Conservation (phyloP, 306 rosid genomes). For the Acmispon strigosus region DNA sequence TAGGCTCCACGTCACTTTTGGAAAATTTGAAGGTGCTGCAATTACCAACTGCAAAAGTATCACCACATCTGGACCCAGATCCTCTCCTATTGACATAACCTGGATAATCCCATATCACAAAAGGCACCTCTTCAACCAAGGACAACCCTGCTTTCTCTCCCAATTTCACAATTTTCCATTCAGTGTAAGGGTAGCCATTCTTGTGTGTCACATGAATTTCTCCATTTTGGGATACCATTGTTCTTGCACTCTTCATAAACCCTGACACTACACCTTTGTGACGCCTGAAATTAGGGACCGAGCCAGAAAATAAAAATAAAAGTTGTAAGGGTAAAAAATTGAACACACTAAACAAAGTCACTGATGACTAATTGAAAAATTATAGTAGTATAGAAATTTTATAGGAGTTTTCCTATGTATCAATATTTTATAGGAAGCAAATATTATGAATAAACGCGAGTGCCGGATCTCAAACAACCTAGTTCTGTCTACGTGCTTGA, state of each 20-base stretch:
- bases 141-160: conserved; percentile 14
- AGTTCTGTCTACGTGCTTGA: too few species aligned
- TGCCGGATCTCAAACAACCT: too few species aligned
- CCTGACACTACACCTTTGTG: conserved; percentile 18
- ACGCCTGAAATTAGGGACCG: rapidly evolving
- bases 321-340: too few species aligned
- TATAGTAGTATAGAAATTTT: too few species aligned
- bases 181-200: background rate
- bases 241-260: conserved; percentile 20
- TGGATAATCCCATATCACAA: background rate
- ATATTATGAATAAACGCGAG: too few species aligned
- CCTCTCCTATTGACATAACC: conserved; percentile 26
- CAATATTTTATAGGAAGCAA: too few species aligned
- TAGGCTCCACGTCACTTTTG: background rate
- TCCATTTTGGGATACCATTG: conserved; percentile 15
- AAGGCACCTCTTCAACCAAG: background rate
- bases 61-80: background rate
- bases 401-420: too few species aligned
- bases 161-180: conserved; percentile 24
- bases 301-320: too few species aligned
- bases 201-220: conserved; percentile 49
- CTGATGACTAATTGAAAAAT: too few species aligned
- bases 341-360: too few species aligned
- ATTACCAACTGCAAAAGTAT: conserved; percentile 7
- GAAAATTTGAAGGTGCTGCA: conserved; percentile 27